Conservation (phyloP, 352 stramenopile species). For the Phytophthora pistaciae region DNA sequence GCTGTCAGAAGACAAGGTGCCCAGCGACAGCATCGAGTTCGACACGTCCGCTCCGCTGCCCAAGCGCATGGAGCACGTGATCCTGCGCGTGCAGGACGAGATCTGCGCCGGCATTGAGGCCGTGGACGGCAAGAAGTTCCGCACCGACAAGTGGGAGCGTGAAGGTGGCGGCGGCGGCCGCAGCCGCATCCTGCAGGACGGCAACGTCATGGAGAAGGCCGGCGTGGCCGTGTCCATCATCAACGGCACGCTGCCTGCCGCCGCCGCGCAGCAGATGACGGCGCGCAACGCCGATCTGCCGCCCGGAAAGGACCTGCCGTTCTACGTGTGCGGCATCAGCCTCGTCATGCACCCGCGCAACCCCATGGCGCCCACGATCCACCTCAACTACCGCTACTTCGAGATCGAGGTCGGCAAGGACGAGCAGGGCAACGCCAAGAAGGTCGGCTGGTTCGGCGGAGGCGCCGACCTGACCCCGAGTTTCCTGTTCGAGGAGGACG, state of each 20-base stretch:
- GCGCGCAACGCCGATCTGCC: slow-evolving; percentile 68
- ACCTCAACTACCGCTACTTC: slow-evolving; percentile 98
- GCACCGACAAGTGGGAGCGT: slow-evolving; percentile 94
- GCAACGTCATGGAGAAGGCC: slow-evolving; percentile 97
- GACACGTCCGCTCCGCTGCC: slow-evolving; percentile 70
- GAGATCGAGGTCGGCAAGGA: slow-evolving; percentile 88
- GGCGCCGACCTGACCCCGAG: slow-evolving; percentile 97
- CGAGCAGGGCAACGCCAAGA: slow-evolving; percentile 82
- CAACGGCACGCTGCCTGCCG: slow-evolving; percentile 94
- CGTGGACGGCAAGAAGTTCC: slow-evolving; percentile 95
- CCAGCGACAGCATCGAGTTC: slow-evolving; percentile 73
- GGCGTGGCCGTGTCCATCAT: slow-evolving; percentile 97
- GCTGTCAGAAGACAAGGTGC: slow-evolving; percentile 64
- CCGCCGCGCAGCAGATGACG: slow-evolving; percentile 77
- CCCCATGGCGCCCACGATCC: slow-evolving; percentile 94
- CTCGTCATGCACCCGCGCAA: slow-evolving; percentile 97
- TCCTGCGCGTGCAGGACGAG: slow-evolving; percentile 78
- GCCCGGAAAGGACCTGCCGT: slow-evolving; percentile 87
- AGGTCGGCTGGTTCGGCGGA: slow-evolving; percentile 94
- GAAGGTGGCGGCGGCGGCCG: slow-evolving; percentile 94
- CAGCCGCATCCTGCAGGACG: slow-evolving; percentile 93
- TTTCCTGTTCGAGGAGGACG: slow-evolving; percentile 96
- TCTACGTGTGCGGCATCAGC: slow-evolving; percentile 95
- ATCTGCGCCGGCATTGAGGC: slow-evolving; percentile 87
- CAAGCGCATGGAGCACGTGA: slow-evolving; percentile 82